Percentiles rank a stretch among this genome's conserved stretches.
These are phyloP conservation scores for Cavenderia fasciculata DNA, from an alignment of 78 protist species.

Conservation along the genomic window DNA sequence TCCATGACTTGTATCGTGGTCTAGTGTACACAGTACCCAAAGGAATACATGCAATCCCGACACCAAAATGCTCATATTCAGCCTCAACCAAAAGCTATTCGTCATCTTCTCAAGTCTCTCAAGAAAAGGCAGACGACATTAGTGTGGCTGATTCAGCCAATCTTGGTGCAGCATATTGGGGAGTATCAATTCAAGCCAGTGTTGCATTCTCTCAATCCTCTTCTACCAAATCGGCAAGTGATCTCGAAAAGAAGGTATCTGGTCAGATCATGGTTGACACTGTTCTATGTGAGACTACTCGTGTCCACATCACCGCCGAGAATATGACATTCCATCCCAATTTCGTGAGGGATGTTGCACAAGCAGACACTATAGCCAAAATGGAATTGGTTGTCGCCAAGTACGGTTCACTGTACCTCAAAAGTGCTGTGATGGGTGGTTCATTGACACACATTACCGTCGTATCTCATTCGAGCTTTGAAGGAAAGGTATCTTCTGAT, in stretches of 20 bases:
- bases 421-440: neutral
- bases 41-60: neutral
- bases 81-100: neutral
- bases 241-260: neutral
- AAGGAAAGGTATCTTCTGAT: neutral
- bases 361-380: neutral
- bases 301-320: neutral
- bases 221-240: neutral
- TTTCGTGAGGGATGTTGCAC: neutral
- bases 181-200: neutral
- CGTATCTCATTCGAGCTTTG: neutral
- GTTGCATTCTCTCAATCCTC: neutral
- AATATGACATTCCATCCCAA: neutral
- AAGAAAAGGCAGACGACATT: no score
- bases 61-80: neutral
- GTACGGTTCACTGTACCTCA: neutral
- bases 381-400: neutral
- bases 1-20: neutral
- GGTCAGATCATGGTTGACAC: neutral
- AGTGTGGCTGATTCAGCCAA: neutral
- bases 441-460: neutral
- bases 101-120: neutral
- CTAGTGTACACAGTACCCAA: neutral
- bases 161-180: neutral
- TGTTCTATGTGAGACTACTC: neutral